Evolutionary conservation across 2,329 filamentous ascomycete genomes (phyloP).

Genomic region (Pseudopyricularia javanii): DNA sequence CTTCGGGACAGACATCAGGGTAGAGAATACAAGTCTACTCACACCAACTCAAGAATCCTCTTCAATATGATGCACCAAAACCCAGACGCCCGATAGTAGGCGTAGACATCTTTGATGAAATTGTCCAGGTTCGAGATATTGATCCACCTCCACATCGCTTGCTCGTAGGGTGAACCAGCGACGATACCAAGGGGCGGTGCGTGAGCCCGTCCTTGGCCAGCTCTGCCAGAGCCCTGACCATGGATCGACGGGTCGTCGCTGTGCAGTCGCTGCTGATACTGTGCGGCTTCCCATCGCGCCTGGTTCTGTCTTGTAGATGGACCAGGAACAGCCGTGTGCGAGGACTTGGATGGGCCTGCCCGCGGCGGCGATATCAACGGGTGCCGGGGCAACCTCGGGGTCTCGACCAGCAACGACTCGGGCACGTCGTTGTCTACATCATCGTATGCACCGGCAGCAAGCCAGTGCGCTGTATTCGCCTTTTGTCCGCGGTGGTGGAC

Average conservation of each 20-base stretch:
- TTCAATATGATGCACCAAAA: constrained; percentile 74
- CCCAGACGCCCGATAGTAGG: constrained; percentile 73
- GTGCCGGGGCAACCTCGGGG: constrained; percentile 19
- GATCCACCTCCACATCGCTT: constrained; percentile 84
- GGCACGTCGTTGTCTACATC: constrained; percentile 50
- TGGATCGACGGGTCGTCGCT: constrained; percentile 19
- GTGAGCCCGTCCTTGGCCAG: constrained; percentile 10
- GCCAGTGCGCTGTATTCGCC: constrained; percentile 6
- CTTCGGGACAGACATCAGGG: not conserved
- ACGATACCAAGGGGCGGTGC: constrained; percentile 3
- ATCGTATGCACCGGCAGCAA: constrained; percentile 23
- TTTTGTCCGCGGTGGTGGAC: not conserved
- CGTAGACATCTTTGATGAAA: constrained; percentile 75
- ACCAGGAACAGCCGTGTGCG: constrained; percentile 21
- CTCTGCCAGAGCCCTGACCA: constrained; percentile 8
- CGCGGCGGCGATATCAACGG: constrained; percentile 6
- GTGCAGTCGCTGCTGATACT: constrained; percentile 38
- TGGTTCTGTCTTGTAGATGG: constrained; percentile 29
- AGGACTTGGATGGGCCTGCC: constrained; percentile 6
- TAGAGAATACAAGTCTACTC: constrained; percentile 19
- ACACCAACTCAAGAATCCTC: constrained; percentile 61
- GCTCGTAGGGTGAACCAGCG: constrained; percentile 43
- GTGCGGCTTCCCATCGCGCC: constrained; percentile 42
- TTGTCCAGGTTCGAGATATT: constrained; percentile 83
- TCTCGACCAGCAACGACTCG: constrained; percentile 49